Percentiles rank a stretch among this genome's conserved stretches.
phyloP scores from a whole-genome alignment of 2,329 filamentous ascomycete genomes.

The Polychaeton citri region DNA sequence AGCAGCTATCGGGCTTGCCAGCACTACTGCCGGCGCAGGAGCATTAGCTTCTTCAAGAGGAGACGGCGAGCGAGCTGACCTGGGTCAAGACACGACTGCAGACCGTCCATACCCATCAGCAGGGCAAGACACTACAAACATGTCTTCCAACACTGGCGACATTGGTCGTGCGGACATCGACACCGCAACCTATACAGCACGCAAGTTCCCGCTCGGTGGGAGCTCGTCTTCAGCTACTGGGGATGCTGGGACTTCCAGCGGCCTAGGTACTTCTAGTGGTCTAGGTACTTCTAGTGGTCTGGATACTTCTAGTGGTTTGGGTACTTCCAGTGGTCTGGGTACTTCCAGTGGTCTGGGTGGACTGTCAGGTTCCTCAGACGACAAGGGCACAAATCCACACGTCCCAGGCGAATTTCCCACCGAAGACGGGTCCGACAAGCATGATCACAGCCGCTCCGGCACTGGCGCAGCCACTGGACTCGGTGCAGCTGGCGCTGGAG shows the following conservation, averaged over 20 bases:
- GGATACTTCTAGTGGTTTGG: no score
- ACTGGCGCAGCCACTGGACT: background rate
- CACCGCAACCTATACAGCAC: constrained; percentile 13
- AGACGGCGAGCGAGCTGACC: background rate
- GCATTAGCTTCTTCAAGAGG: background rate
- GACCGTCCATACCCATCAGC: background rate
- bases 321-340: no score
- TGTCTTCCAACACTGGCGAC: background rate
- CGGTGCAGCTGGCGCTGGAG: background rate
- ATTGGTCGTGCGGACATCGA: constrained; percentile 3
- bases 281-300: no score
- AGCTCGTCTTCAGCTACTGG: background rate
- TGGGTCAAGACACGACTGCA: background rate
- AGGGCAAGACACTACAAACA: background rate
- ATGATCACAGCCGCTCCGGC: constrained; percentile 2
- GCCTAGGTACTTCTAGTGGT: no score
- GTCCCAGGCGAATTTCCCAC: constrained; percentile 19
- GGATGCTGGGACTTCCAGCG: no score
- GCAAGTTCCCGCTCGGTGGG: constrained; percentile 15
- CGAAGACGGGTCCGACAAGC: constrained; percentile 10
- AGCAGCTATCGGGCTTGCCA: background rate
- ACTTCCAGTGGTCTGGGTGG: no score
- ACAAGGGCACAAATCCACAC: constrained; percentile 22
- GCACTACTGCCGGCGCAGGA: background rate
- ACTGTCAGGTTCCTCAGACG: no score